Conservation (phyloP, 148 eudicot genomes). For the Chenopodium quinoa region DNA sequence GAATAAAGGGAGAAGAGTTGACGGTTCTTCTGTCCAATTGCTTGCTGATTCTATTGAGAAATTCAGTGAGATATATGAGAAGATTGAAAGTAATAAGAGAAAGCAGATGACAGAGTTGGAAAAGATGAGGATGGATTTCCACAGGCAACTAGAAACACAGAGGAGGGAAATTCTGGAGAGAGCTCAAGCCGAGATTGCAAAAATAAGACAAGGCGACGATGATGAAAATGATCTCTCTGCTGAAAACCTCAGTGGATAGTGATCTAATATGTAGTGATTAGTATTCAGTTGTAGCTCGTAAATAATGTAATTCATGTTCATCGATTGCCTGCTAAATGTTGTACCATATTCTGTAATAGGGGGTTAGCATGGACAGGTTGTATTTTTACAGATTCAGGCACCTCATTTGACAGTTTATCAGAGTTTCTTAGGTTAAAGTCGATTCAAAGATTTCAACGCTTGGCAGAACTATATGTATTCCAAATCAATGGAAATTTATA, state of each 20-base stretch:
- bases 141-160: slow-evolving; percentile 62
- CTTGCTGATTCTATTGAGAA: slow-evolving; percentile 73
- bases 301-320: slow-evolving; percentile 28
- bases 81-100: slow-evolving; percentile 52
- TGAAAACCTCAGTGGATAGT: slow-evolving; percentile 44
- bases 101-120: slow-evolving; percentile 62
- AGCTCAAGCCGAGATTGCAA: slow-evolving; percentile 60
- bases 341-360: slow-evolving; percentile 13
- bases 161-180: slow-evolving; percentile 63
- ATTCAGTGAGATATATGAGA: slow-evolving; percentile 61
- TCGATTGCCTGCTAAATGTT: slow-evolving; percentile 1
- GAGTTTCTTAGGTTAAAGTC: too few species aligned
- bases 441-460: too few species aligned
- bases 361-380: not conserved
- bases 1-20: slow-evolving; percentile 20
- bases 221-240: slow-evolving; percentile 54
- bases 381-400: not conserved
- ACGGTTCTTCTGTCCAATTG: slow-evolving; percentile 42
- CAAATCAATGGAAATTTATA: too few species aligned
- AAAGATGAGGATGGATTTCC: slow-evolving; percentile 74
- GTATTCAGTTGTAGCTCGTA: slow-evolving; percentile 17
- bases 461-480: too few species aligned
- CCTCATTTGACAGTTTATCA: not conserved
- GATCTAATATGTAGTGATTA: slow-evolving; percentile 10
- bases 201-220: slow-evolving; percentile 44